These are phyloP conservation scores for Thelonectria discophora DNA, from an alignment of 2,329 filamentous ascomycete species.

Conservation along the genomic window DNA sequence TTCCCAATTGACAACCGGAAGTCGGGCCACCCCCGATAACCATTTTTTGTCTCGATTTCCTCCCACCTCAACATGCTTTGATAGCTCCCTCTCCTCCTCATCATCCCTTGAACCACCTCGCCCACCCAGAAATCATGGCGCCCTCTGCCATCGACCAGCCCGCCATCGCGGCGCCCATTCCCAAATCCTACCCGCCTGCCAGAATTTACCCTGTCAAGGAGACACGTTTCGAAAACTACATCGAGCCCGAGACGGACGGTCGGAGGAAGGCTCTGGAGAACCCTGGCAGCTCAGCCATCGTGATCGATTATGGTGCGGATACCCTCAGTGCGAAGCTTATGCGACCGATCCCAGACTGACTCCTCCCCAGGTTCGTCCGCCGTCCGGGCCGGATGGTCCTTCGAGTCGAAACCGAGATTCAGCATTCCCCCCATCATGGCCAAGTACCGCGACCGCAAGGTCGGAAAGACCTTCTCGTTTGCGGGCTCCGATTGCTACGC, in stretches of 20 bases:
- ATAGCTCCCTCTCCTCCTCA: slow-evolving; percentile 18
- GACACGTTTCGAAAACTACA: slow-evolving; percentile 65
- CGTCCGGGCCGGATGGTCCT: slow-evolving; percentile 95
- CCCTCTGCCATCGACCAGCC: slow-evolving; percentile 62
- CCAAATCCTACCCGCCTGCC: slow-evolving; percentile 60
- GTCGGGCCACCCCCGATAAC: slow-evolving; percentile 23
- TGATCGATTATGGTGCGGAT: slow-evolving; percentile 92
- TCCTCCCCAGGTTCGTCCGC: slow-evolving; percentile 76
- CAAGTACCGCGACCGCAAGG: slow-evolving; percentile 93
- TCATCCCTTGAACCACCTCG: slow-evolving; percentile 14
- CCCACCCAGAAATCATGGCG: slow-evolving; percentile 53
- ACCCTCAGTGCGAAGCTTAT: slow-evolving; percentile 13
- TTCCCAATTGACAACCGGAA: slow-evolving; percentile 41
- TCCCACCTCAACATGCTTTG: slow-evolving; percentile 31
- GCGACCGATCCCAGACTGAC: slow-evolving; percentile 33
- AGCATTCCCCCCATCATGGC: slow-evolving; percentile 89
- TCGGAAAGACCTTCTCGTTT: slow-evolving; percentile 91
- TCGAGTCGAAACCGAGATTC: slow-evolving; percentile 83
- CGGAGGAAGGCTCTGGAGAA: slow-evolving; percentile 73
- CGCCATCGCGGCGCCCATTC: slow-evolving; percentile 47
- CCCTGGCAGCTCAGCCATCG: slow-evolving; percentile 75
- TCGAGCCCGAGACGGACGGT: slow-evolving; percentile 69
- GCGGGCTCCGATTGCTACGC: slow-evolving; percentile 93
- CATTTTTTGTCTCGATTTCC: slow-evolving; percentile 14
- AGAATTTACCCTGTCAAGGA: slow-evolving; percentile 70